Base-by-base conservation (phyloP, 2,329 filamentous ascomycete genomes). In the Cytospora piceicola region DNA sequence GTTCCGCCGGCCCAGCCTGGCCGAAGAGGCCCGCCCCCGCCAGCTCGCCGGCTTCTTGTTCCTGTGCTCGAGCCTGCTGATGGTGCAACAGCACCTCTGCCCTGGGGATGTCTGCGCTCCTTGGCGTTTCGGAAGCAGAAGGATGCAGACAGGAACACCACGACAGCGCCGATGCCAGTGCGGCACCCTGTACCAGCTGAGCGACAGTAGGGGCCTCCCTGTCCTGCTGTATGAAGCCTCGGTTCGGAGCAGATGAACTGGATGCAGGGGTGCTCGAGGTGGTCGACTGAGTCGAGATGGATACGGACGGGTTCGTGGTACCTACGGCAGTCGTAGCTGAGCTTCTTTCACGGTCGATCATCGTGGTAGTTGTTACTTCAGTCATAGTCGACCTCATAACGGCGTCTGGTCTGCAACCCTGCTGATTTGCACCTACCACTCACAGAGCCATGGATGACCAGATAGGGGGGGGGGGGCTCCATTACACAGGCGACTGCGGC, bases 391-490 rank as follows among this genome's bases (percentile, higher is more conserved):
- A n/a, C n/a, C 71, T 85, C 82, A 67, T 85, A 82, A 72, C 82
- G 84, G 69, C 85, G 86, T 70, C 83, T 76, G 67, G 83, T 79
- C 55, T 86, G 75, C 67, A 86, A 82, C 0, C 71, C 73, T n/a
- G 72, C 58, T 22, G 65, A 71, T 1, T 52, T 57, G 63, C 78
- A 79, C 3, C 68, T 71, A 11, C 75, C 74, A 1, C 67, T 61
- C 51, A 84, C 6, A 8, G 11, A 20, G 69, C 52, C 14, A 55
- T 55, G 34, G 51, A 30, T 3, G 2, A 11, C 12, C 24, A 30
- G 24, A 30, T 77, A 80, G 3, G 71, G 71, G 2, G 73, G 71
- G 66, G 70, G 78, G 64, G 78, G 77, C 0, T 71, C 73, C 0
- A 73, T 72, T 2, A 66, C 72, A 64, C 77, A 79, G 5, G 71